Percentiles rank a stretch among this genome's conserved stretches.
phyloP scores from a whole-genome alignment of 192 early-diverging fungal genomes.

The Umbelopsis sp. region DNA sequence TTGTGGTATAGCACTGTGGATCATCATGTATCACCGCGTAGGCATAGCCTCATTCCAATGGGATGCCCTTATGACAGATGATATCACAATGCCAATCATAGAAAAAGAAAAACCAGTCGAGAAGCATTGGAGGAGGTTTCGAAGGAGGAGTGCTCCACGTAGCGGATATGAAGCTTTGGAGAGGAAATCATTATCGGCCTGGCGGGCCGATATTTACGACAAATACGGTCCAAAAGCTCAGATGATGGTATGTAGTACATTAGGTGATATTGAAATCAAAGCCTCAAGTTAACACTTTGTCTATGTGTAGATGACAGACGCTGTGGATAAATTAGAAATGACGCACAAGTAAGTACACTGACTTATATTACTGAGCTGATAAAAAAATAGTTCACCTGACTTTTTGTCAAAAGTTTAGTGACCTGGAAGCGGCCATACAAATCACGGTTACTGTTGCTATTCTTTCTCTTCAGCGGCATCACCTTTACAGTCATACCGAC shows the following conservation, averaged over 20 bases:
- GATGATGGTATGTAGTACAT: not conserved
- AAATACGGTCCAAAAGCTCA: slow-evolving; percentile 26
- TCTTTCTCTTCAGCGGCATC: slow-evolving; percentile 7
- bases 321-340: slow-evolving; percentile 26
- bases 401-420: slow-evolving; percentile 10
- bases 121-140: slow-evolving; percentile 7
- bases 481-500: not conserved
- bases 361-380: not conserved
- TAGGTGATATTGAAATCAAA: not conserved
- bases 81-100: slow-evolving; percentile 6
- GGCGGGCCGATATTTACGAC: slow-evolving; percentile 23
- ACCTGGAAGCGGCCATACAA: slow-evolving; percentile 37
- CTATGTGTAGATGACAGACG: slow-evolving; percentile 21
- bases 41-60: slow-evolving; percentile 6
- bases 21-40: slow-evolving; percentile 11
- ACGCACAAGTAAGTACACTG: slow-evolving; percentile 25
- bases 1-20: not conserved
- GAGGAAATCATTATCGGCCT: slow-evolving; percentile 20
- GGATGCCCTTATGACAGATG: slow-evolving; percentile 3
- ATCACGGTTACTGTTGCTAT: slow-evolving; percentile 16
- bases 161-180: slow-evolving; percentile 12
- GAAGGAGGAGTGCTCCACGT: not conserved
- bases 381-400: not conserved
- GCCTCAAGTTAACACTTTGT: not conserved
- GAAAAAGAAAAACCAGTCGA: slow-evolving; percentile 15